Evolutionary conservation across 2,329 filamentous ascomycete genomes (phyloP).

Genomic region (Ophiosphaerella herpotricha): DNA sequence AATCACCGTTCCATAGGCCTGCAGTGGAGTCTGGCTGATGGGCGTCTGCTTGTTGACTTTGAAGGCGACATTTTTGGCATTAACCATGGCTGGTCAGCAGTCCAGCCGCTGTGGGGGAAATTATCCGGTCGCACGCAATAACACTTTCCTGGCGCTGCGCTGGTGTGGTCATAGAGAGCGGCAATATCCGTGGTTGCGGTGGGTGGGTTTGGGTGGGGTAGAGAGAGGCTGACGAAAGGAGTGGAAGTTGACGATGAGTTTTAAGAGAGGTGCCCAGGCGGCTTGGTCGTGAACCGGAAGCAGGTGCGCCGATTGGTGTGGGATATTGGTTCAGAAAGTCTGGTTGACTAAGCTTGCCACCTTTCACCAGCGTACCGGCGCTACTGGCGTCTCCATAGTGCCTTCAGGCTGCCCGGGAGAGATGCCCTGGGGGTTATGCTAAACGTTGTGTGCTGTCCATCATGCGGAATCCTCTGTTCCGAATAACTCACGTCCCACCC

Average conservation of each 20-base stretch:
- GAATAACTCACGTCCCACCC: slow-evolving; percentile 3
- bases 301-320: slow-evolving; percentile 29
- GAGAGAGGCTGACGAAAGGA: slow-evolving; percentile 25
- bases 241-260: slow-evolving; percentile 34
- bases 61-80: slow-evolving; percentile 45
- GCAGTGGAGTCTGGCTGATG: slow-evolving; percentile 28
- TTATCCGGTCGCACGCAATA: slow-evolving; percentile 20
- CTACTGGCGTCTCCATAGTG: slow-evolving; percentile 1
- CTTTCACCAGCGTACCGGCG: slow-evolving; percentile 15
- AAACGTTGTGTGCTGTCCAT: background rate
- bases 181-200: slow-evolving; percentile 4
- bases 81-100: slow-evolving; percentile 46
- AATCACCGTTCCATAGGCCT: slow-evolving; percentile 40
- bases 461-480: slow-evolving; percentile 9
- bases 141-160: slow-evolving; percentile 14
- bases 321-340: slow-evolving; percentile 14
- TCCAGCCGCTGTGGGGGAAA: slow-evolving; percentile 32
- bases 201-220: slow-evolving; percentile 11
- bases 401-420: slow-evolving; percentile 14
- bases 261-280: slow-evolving; percentile 24
- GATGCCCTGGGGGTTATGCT: slow-evolving; percentile 2
- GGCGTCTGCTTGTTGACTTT: slow-evolving; percentile 46
- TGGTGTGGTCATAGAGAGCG: slow-evolving; percentile 16
- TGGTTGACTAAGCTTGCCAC: slow-evolving; percentile 17
- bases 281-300: slow-evolving; percentile 29